Base-by-base conservation (phyloP, 345 rosid species). In the Geranium rotundifolium region DNA sequence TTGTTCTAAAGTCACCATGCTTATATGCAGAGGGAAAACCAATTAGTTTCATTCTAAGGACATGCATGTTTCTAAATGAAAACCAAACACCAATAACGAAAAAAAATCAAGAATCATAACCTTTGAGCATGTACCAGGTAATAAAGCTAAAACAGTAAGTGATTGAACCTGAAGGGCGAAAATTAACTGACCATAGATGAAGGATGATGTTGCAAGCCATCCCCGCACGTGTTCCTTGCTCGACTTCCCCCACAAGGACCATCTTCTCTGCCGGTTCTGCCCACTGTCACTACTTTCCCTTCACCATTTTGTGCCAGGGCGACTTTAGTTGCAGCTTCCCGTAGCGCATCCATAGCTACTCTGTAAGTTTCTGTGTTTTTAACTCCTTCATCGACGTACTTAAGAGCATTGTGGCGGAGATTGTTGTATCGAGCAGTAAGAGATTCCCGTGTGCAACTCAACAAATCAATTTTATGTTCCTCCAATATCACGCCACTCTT, bases 381-480 rank as follows among this genome's bases (percentile, higher is more conserved):
- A 1, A 72, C 73, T 59, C 73, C 82, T 67, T 77, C 80, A 29
- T 82, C 79, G 0, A 77, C 75, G 73, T 64, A 73, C 63, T 77
- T 82, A 61, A 75, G 67, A 12, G 80, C 78, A 56, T 75, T 82
- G 20, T 79, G 82, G 20, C 84, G 79, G 23, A 82, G 62, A 29
- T 76, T 79, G 70, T 77, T 77, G 60, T 71, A 77, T 17, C 86
- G 72, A 55, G 75, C 84, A 7, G 84, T 77, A 54, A 70, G 76
- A 29, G 84, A 79, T 58, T 79, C 86, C 29, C 67, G 67, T 65
- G 73, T 73, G 64, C 67, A 73, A 12, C 71, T 71, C 54, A 73
- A 74, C 63, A 57, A 59, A 60, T 75, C 69, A 19, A 62, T 59
- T 19, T 77, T 57, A 49, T 29, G 77, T 56, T 72, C 80, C 29